phyloP scores from a whole-genome alignment of 2,329 filamentous ascomycete genomes.

The Colletotrichum sp. region DNA sequence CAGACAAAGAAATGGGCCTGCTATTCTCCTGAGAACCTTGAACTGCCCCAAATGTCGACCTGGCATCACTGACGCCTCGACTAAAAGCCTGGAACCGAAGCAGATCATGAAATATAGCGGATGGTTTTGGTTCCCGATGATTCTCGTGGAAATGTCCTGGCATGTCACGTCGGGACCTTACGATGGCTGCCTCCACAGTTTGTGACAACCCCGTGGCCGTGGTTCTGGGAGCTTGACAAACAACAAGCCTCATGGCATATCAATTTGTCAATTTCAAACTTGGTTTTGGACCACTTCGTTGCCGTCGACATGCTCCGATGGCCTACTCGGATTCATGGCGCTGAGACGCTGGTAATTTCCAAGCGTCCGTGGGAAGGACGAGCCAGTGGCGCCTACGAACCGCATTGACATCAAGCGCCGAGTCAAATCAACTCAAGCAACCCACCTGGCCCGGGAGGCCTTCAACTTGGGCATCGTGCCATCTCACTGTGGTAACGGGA shows the following conservation, averaged over 20 bases:
- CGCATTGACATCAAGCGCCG: not conserved
- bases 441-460: not conserved
- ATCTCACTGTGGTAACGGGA: not conserved
- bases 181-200: not conserved
- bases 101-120: not conserved
- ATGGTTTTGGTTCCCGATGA: not conserved
- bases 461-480: not conserved
- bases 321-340: not conserved
- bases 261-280: not conserved
- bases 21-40: not conserved
- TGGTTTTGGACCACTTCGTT: not conserved
- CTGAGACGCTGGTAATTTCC: constrained; percentile 11
- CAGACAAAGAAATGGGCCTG: not conserved
- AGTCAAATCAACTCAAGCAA: not conserved
- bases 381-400: not conserved
- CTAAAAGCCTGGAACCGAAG: not conserved
- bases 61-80: not conserved
- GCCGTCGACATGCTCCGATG: not conserved
- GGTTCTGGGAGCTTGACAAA: not conserved
- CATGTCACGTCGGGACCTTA: not conserved
- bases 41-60: not conserved
- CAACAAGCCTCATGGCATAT: not conserved
- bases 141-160: not conserved
- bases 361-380: not conserved
- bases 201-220: not conserved